Percentiles rank a stretch among this genome's conserved stretches.
phyloP scores from a whole-genome alignment of 2,329 filamentous ascomycete genomes.

The Cercospora sojina region DNA sequence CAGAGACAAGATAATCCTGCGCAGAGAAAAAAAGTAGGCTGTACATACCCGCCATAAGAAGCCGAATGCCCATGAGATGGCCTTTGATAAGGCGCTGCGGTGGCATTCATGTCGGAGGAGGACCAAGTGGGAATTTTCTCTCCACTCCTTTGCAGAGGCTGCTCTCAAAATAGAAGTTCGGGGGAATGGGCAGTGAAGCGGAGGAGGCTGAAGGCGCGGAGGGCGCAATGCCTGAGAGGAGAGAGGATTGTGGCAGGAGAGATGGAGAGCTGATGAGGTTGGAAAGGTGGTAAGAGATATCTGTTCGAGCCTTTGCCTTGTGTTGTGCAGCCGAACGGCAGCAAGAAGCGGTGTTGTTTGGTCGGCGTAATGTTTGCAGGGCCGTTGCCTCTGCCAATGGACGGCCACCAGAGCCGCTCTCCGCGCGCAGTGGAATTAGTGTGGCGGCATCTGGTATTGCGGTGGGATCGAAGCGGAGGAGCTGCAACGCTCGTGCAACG shows the following conservation, averaged over 20 bases:
- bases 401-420: not conserved
- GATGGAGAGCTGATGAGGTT: conserved; percentile 11
- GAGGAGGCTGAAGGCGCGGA: not conserved
- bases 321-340: not conserved
- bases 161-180: conserved; percentile 12
- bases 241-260: conserved; percentile 8
- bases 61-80: conserved; percentile 13
- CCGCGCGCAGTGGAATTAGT: not conserved
- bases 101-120: conserved; percentile 12
- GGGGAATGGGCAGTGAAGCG: conserved; percentile 1
- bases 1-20: not conserved
- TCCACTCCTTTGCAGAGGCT: not conserved
- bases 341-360: conserved; percentile 4
- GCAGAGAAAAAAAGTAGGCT: not conserved
- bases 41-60: conserved; percentile 10
- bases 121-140: not conserved
- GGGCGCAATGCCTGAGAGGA: conserved; percentile 13
- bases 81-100: conserved; percentile 6
- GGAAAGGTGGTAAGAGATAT: conserved; percentile 22
- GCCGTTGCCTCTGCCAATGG: conserved; percentile 9
- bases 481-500: not conserved
- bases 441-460: not conserved
- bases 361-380: conserved; percentile 8
- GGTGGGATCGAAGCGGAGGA: not conserved
- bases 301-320: conserved; percentile 16